Evolutionary conservation across 2,329 filamentous ascomycete genomes (phyloP).

Genomic region (Verticillium tricorpus): DNA sequence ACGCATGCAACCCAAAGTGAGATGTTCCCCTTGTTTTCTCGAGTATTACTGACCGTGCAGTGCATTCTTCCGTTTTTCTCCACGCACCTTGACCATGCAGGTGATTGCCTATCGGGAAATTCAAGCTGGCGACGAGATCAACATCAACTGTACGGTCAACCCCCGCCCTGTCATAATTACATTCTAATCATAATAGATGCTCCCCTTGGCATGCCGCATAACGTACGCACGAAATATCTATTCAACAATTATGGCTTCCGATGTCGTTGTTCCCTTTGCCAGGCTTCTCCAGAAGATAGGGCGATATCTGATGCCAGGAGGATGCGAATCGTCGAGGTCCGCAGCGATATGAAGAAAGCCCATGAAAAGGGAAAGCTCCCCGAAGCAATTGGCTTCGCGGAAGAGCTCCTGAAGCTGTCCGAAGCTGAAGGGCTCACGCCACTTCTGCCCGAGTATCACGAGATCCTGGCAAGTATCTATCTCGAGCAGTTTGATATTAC

Average conservation of each 20-base stretch:
- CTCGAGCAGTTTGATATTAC: neutral
- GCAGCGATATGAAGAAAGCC: neutral
- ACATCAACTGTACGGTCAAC: constrained; percentile 24
- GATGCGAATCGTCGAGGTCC: neutral
- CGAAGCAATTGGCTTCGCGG: neutral
- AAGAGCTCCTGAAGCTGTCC: neutral
- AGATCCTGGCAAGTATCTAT: neutral
- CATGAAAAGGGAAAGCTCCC: neutral
- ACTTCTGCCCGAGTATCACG: constrained; percentile 13
- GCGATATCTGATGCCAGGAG: neutral
- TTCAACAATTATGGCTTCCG: neutral
- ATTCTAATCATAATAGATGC: neutral
- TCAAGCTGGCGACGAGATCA: constrained; percentile 25
- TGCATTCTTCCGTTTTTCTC: constrained; percentile 24
- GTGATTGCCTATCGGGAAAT: constrained; percentile 26
- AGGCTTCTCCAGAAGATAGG: neutral
- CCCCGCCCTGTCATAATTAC: neutral
- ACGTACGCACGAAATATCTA: neutral
- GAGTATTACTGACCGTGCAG: constrained; percentile 11
- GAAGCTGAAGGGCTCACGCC: constrained; percentile 6
- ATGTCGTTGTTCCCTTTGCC: constrained; percentile 1
- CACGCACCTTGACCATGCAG: constrained; percentile 22
- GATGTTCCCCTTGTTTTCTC: neutral
- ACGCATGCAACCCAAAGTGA: constrained; percentile 29
- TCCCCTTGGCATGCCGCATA: constrained; percentile 2